phyloP scores from a whole-genome alignment of 176 grass and related monocot species.

The Zea luxurians region DNA sequence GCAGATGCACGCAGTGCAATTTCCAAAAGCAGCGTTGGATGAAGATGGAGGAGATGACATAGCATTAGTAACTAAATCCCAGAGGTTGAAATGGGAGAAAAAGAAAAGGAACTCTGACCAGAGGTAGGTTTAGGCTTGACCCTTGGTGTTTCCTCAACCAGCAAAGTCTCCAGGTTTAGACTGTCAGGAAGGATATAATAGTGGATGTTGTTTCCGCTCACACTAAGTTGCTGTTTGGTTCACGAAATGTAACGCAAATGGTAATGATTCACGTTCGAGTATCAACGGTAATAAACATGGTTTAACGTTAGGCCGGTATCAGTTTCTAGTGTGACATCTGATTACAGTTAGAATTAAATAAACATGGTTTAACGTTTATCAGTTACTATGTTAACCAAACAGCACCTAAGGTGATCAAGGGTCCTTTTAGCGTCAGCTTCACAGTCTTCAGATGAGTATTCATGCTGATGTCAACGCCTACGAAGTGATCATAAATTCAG shows the following conservation, averaged over 20 bases:
- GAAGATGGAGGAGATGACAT: slow-evolving; percentile 12
- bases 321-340: no score
- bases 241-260: no score
- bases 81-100: neutral
- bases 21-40: slow-evolving; percentile 36
- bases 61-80: neutral
- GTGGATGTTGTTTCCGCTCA: slow-evolving; percentile 77
- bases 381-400: no score
- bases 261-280: no score
- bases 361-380: no score
- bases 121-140: slow-evolving; percentile 71
- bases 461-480: slow-evolving; percentile 84
- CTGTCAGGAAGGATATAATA: slow-evolving; percentile 83
- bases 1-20: slow-evolving; percentile 33
- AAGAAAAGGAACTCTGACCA: slow-evolving; percentile 36
- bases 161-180: slow-evolving; percentile 75
- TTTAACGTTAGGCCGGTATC: no score
- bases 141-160: slow-evolving; percentile 77
- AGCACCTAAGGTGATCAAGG: slow-evolving; percentile 54
- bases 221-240: slow-evolving; percentile 12
- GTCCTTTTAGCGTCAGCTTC: slow-evolving; percentile 65
- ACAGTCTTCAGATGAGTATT: slow-evolving; percentile 84
- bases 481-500: slow-evolving; percentile 23
- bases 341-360: no score
- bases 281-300: no score